Conservation (phyloP, 441 rosid genomes). For the Eruca vesicaria region DNA sequence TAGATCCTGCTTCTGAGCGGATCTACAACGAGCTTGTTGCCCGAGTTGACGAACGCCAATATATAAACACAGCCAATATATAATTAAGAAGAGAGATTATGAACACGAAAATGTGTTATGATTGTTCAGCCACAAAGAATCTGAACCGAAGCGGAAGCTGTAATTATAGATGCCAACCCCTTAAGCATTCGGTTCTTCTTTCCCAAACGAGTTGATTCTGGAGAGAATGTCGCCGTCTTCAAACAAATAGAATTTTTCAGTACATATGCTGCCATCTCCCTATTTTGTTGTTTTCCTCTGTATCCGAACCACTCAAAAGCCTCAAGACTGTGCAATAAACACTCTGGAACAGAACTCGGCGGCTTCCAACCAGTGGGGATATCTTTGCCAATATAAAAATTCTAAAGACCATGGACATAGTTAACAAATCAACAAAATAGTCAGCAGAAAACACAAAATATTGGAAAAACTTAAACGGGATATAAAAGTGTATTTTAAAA, state of each 20-base stretch:
- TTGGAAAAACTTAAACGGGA: not conserved
- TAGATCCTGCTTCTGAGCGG: too few relatives aligned
- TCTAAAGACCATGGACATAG: not conserved
- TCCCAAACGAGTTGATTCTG: not conserved
- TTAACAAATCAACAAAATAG: not conserved
- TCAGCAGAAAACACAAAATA: not conserved
- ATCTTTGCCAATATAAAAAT: too few relatives aligned
- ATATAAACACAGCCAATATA: too few relatives aligned
- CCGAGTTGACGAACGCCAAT: too few relatives aligned
- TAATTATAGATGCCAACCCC: constrained; percentile 12
- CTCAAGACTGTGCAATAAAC: constrained; percentile 11
- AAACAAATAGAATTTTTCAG: constrained; percentile 4
- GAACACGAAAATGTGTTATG: not conserved
- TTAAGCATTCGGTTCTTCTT: not conserved
- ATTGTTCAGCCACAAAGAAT: not conserved
- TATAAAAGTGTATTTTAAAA: not conserved
- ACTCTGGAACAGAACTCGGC: constrained; percentile 12
- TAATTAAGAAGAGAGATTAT: not conserved
- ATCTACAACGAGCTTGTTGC: too few relatives aligned
- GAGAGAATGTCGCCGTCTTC: constrained; percentile 1
- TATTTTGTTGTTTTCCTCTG: not conserved
- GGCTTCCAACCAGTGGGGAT: not conserved
- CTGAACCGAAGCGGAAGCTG: not conserved
- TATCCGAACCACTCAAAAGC: constrained; percentile 4
- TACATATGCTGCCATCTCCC: not conserved